Evolutionary conservation across 2,329 filamentous ascomycete species (phyloP).

Genomic region (Fusarium heterosporum): DNA sequence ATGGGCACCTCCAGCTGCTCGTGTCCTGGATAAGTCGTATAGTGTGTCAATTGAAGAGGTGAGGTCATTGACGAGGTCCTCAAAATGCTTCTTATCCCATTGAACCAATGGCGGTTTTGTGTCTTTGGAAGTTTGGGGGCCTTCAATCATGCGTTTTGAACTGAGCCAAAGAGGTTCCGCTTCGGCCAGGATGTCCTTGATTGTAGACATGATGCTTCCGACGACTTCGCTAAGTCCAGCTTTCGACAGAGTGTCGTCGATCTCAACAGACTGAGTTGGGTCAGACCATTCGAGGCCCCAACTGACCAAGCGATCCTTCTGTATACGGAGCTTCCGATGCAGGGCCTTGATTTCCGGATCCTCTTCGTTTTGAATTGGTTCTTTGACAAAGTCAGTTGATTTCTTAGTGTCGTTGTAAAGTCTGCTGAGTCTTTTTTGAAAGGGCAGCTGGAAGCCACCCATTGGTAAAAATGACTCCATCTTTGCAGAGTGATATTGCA

Average conservation of each 20-base stretch:
- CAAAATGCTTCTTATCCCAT: slow-evolving; percentile 79
- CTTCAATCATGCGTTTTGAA: slow-evolving; percentile 61
- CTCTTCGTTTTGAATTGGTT: slow-evolving; percentile 70
- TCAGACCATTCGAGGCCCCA: slow-evolving; percentile 89
- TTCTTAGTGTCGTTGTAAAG: slow-evolving; percentile 86
- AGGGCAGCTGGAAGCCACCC: slow-evolving; percentile 66
- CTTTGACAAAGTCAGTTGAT: slow-evolving; percentile 78
- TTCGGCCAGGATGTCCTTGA: slow-evolving; percentile 82
- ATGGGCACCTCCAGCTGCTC: slow-evolving; percentile 59
- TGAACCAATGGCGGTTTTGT: slow-evolving; percentile 68
- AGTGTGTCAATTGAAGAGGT: slow-evolving; percentile 83
- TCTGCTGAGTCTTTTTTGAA: slow-evolving; percentile 73
- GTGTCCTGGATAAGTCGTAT: slow-evolving; percentile 78
- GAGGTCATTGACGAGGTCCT: slow-evolving; percentile 78
- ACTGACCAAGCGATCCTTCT: slow-evolving; percentile 80
- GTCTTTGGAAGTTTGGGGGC: slow-evolving; percentile 59
- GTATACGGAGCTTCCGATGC: slow-evolving; percentile 81
- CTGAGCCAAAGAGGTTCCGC: slow-evolving; percentile 77
- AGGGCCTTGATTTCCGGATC: slow-evolving; percentile 77
- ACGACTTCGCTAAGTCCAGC: slow-evolving; percentile 82
- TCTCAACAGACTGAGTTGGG: slow-evolving; percentile 74
- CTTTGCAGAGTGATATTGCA: background rate
- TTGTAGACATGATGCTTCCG: slow-evolving; percentile 81
- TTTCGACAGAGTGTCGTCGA: slow-evolving; percentile 76
- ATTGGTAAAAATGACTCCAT: slow-evolving; percentile 66